Evolutionary conservation across 139 green algal species (phyloP).

Genomic region (Tetraselmis chui): DNA sequence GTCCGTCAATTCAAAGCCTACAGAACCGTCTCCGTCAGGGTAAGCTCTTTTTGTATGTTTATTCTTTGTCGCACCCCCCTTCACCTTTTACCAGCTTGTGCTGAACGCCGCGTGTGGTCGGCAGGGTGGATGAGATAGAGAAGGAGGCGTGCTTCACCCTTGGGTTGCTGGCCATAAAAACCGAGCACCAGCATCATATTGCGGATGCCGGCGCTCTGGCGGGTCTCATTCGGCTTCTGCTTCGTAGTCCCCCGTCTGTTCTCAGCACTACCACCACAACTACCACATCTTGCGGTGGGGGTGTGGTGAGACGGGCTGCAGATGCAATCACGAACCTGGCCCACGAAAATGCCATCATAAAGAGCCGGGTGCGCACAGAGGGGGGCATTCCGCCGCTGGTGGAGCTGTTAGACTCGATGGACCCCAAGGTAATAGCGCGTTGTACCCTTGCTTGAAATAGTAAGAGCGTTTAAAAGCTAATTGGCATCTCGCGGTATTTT

Average conservation of each 20-base stretch:
- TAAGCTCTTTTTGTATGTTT: not conserved
- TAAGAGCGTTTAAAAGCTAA: too few species aligned
- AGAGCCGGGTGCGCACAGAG: conserved; percentile 75
- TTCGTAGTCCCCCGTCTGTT: conserved; percentile 25
- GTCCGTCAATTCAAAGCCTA: conserved; percentile 2
- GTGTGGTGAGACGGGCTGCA: conserved; percentile 69
- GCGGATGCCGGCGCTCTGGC: conserved; percentile 53
- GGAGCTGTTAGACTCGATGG: conserved; percentile 67
- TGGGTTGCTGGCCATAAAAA: conserved; percentile 83
- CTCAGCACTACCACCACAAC: not conserved
- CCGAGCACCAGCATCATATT: conserved; percentile 78
- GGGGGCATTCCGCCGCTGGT: conserved; percentile 90
- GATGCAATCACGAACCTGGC: conserved; percentile 95
- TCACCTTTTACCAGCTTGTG: not conserved
- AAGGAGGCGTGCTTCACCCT: conserved; percentile 89
- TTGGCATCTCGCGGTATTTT: too few species aligned
- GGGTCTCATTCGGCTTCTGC: conserved; percentile 64
- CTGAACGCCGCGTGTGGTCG: not conserved
- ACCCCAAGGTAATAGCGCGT: conserved; percentile 91
- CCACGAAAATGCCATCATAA: conserved; percentile 92
- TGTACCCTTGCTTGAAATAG: too few species aligned
- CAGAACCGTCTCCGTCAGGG: not conserved
- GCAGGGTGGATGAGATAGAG: conserved; percentile 58
- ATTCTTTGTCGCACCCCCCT: not conserved
- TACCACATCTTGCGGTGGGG: conserved; percentile 16